Evolutionary conservation across 768 basidiomycete genomes (phyloP).

Genomic region (Suillus cothurnatus): DNA sequence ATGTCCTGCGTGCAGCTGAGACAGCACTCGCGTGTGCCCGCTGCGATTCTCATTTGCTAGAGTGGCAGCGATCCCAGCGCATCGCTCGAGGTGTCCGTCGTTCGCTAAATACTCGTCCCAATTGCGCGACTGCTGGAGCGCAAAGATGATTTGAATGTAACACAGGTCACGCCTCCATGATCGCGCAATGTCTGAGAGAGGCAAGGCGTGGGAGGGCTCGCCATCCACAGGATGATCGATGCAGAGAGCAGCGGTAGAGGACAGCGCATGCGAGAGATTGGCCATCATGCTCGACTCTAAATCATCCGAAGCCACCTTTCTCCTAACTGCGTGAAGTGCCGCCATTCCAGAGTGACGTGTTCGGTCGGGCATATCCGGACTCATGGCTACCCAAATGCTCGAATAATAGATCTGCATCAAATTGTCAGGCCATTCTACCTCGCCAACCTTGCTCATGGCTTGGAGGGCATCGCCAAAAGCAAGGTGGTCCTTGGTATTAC

Average conservation of each 20-base stretch:
- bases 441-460: neutral
- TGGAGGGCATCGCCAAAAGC: neutral
- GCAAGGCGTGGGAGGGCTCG: neutral
- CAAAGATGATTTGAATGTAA: conserved; percentile 3
- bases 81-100: neutral
- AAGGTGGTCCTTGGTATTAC: neutral
- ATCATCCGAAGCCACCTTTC: neutral
- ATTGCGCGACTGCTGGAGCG: neutral
- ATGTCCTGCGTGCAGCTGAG: neutral
- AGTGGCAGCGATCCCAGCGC: neutral
- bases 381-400: neutral
- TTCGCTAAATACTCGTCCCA: neutral
- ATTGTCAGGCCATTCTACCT: neutral
- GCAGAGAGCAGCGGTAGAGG: neutral
- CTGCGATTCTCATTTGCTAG: neutral
- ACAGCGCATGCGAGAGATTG: neutral
- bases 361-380: neutral
- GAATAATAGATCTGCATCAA: neutral
- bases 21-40: neutral
- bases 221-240: neutral
- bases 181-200: neutral
- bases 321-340: neutral
- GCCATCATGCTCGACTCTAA: neutral
- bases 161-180: neutral
- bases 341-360: neutral